These are phyloP conservation scores for Trichoderma oligosporum DNA, from an alignment of 2,329 filamentous ascomycete species.

Conservation along the genomic window DNA sequence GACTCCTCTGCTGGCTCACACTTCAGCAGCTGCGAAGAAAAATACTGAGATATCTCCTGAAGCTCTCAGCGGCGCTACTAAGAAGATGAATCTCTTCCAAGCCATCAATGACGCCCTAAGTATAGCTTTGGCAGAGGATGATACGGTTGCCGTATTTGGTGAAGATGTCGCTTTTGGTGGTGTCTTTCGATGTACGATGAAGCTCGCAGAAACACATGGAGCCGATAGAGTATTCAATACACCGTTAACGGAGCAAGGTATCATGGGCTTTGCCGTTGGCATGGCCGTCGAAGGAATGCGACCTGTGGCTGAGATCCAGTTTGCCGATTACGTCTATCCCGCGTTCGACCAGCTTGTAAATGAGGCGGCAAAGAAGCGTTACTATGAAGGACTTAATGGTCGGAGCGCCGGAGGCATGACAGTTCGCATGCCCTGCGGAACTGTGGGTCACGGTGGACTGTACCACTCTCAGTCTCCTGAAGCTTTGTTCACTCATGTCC, in stretches of 20 bases:
- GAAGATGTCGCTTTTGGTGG: slow-evolving; percentile 97
- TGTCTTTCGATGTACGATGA: slow-evolving; percentile 92
- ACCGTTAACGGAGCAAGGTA: slow-evolving; percentile 88
- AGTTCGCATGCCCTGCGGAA: slow-evolving; percentile 84
- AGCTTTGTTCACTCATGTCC: slow-evolving; percentile 81
- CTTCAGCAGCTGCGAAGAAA: slow-evolving; percentile 64
- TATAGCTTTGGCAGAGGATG: slow-evolving; percentile 76
- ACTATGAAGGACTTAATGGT: slow-evolving; percentile 60
- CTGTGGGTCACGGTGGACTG: slow-evolving; percentile 82
- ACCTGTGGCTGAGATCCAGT: slow-evolving; percentile 91
- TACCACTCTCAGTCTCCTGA: slow-evolving; percentile 91
- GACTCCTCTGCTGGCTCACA: slow-evolving; percentile 77
- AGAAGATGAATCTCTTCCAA: slow-evolving; percentile 90
- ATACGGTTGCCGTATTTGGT: slow-evolving; percentile 85
- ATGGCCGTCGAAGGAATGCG: slow-evolving; percentile 87
- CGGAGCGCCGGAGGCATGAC: slow-evolving; percentile 72
- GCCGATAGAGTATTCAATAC: slow-evolving; percentile 93
- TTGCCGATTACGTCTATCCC: slow-evolving; percentile 90
- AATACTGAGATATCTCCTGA: slow-evolving; percentile 68
- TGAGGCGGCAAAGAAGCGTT: slow-evolving; percentile 84
- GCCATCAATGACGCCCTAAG: slow-evolving; percentile 87
- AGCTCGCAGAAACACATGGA: slow-evolving; percentile 82
- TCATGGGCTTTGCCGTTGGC: slow-evolving; percentile 90
- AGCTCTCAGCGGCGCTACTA: slow-evolving; percentile 65
- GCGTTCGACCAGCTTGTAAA: slow-evolving; percentile 94